Evolutionary conservation across 768 basidiomycete species (phyloP), one percentile per base, ranked within the genome.

Genomic region (Collybiopsis confluens): DNA sequence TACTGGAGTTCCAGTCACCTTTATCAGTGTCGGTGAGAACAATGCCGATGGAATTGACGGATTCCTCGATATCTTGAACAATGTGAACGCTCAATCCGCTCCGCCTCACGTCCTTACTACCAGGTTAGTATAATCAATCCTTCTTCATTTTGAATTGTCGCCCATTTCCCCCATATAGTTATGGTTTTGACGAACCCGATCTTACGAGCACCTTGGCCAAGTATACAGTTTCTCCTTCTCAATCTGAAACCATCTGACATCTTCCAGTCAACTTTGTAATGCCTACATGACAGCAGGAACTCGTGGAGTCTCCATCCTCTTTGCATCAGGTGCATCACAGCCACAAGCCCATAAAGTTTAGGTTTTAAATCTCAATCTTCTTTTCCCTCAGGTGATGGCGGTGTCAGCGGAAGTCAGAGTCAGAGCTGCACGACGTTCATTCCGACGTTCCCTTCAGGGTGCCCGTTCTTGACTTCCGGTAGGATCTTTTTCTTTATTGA

Each of bases 101-200:
- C 64, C 63, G 2, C 78, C 80, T 9, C 77, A 77, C 60, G 64
- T 77, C 0, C 70, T 83, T 23, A 75, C 79, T 0, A 81, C 77
- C 10, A 48, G 47, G 47, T 37, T 16, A 3, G 26, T 45, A 15
- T 18, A 48, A 30, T 10, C 30, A n/a, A 3, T 20, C 35, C 30
- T 3, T 13, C 5, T 6, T 15, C 9, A 30, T 3, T 11, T 0
- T 11, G 21, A 5, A 4, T 8, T 27, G 13, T 27, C 15, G 26
- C 4, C 30, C 13, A 45, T 10, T 33, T 11, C 5, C 18, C 35
- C 26, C 3, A n/a, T 41, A 10, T 0, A 77, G 75, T 52, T 83
- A 83, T 57, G 76, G 71, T 0, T 77, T 80, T 37, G 70, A 78
- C 42, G 82, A 83, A 51, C 73, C 78, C 50, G 73, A 75, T 24